Evolutionary conservation across 306 rosid genomes (phyloP).

Genomic region (Potentilla sterilis): DNA sequence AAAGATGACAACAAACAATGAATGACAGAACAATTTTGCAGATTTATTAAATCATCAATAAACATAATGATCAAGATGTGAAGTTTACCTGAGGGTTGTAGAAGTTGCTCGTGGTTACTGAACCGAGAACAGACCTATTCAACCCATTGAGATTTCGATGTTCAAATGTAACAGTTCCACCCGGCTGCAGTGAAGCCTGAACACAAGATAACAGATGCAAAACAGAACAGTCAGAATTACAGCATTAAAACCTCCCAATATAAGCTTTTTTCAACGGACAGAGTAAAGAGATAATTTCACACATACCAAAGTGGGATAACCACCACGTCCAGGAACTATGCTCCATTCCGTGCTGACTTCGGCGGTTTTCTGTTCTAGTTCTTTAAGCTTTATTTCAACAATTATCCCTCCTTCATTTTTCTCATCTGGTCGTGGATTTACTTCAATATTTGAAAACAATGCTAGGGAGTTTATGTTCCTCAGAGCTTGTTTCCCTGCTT

Average conservation of each 20-base stretch:
- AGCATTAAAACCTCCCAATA: background rate
- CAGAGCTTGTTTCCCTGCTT: slow-evolving; percentile 98
- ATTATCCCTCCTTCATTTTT: slow-evolving; percentile 88
- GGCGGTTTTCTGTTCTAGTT: slow-evolving; percentile 87
- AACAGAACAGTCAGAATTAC: slow-evolving; percentile 22
- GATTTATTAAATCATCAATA: slow-evolving; percentile 8
- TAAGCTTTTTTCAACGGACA: background rate
- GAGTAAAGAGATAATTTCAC: background rate
- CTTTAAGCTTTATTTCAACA: slow-evolving; percentile 90
- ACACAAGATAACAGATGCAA: slow-evolving; percentile 24
- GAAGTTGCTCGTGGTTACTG: slow-evolving; percentile 89
- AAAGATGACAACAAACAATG: slow-evolving; percentile 19
- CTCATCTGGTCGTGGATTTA: slow-evolving; percentile 94
- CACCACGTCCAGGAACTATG: slow-evolving; percentile 94
- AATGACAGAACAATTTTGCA: slow-evolving; percentile 15
- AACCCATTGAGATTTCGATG: slow-evolving; percentile 86
- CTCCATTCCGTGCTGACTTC: slow-evolving; percentile 97
- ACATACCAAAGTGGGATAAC: slow-evolving; percentile 85
- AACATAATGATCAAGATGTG: slow-evolving; percentile 5
- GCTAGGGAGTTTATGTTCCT: slow-evolving; percentile 83
- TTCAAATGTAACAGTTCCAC: slow-evolving; percentile 86
- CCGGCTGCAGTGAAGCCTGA: slow-evolving; percentile 97
- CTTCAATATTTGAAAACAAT: slow-evolving; percentile 94
- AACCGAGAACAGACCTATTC: slow-evolving; percentile 79
- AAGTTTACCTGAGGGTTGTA: slow-evolving; percentile 70